phyloP scores from a whole-genome alignment of 331 rosid species.

The Saraca asoca region DNA sequence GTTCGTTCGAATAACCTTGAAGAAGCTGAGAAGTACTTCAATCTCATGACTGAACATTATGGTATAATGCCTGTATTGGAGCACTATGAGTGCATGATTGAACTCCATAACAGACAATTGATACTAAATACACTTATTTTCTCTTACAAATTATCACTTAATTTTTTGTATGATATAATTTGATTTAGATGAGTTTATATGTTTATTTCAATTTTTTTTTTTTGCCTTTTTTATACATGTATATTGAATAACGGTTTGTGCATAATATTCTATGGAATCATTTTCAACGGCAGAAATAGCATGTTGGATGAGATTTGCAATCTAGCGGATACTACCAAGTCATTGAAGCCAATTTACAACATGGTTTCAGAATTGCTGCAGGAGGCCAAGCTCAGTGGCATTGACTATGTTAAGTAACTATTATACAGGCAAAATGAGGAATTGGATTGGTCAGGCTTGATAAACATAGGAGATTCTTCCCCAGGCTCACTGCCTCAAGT shows the following conservation, averaged over 20 bases:
- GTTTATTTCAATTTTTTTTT: no score
- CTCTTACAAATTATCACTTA: no score
- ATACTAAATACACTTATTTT: no score
- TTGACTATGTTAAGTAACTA: conserved; percentile 25
- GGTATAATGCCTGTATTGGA: conserved; percentile 56
- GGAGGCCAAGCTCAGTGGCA: conserved; percentile 27
- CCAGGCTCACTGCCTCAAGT: conserved; percentile 17
- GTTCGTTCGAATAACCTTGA: conserved; percentile 43
- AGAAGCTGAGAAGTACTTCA: conserved; percentile 49
- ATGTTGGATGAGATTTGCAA: conserved; percentile 45
- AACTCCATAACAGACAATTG: conserved; percentile 34
- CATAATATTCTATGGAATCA: no score
- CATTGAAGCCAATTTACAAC: conserved; percentile 27
- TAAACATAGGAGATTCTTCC: conserved; percentile 17
- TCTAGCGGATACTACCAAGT: conserved; percentile 25
- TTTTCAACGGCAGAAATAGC: conserved; percentile 4
- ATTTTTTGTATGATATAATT: no score
- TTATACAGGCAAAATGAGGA: conserved; percentile 12
- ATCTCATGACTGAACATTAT: conserved; percentile 53
- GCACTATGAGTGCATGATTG: conserved; percentile 59
- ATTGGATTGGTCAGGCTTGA: conserved; percentile 2
- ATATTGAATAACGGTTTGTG: no score
- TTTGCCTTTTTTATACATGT: no score
- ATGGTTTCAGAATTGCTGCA: conserved; percentile 41
- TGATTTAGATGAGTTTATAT: no score